Evolutionary conservation across 495 filamentous ascomycete species (phyloP).

Genomic region (Pyronema domesticum): DNA sequence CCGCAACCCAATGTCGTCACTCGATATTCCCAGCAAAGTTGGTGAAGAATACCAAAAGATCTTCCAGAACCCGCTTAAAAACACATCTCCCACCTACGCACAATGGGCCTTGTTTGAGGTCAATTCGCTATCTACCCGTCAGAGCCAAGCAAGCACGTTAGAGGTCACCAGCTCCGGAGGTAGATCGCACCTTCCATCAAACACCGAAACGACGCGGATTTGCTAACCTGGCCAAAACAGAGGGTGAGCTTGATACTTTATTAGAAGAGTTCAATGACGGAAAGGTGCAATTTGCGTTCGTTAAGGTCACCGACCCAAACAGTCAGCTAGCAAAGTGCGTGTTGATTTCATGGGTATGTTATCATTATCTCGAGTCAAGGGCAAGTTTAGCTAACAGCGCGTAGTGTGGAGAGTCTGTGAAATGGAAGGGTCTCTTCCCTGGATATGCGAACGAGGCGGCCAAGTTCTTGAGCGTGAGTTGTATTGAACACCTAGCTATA

Average conservation of each 20-base stretch:
- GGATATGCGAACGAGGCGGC: constrained; percentile 77
- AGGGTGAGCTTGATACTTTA: constrained; percentile 87
- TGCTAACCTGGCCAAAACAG: constrained; percentile 29
- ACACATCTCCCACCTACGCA: constrained; percentile 41
- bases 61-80: constrained; percentile 53
- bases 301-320: constrained; percentile 91
- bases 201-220: background rate
- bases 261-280: constrained; percentile 96
- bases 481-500: background rate
- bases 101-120: constrained; percentile 67
- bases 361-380: background rate
- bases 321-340: constrained; percentile 79
- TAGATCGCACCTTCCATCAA: constrained; percentile 26
- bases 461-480: constrained; percentile 64
- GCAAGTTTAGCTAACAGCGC: constrained; percentile 10
- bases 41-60: constrained; percentile 84
- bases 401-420: constrained; percentile 80
- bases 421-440: constrained; percentile 95
- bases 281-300: constrained; percentile 87
- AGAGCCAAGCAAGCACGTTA: constrained; percentile 75
- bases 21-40: constrained; percentile 75
- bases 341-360: constrained; percentile 64
- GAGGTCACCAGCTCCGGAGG: constrained; percentile 87
- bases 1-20: constrained; percentile 53
- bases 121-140: constrained; percentile 63